These are phyloP conservation scores for Wickerhamia fluorescens DNA, from an alignment of 805 yeast species.

Conservation along the genomic window DNA sequence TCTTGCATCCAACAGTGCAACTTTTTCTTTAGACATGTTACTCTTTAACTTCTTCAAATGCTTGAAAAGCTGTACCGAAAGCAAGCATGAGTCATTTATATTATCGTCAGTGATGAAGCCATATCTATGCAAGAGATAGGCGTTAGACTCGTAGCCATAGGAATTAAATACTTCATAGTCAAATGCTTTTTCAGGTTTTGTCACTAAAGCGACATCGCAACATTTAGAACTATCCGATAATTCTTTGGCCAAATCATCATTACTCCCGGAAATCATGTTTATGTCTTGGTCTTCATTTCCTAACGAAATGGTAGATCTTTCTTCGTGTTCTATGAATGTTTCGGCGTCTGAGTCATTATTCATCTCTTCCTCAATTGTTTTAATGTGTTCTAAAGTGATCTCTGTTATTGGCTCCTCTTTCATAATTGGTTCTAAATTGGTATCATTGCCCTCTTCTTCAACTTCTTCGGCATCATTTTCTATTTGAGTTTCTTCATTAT, in stretches of 20 bases:
- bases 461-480: slow-evolving; percentile 10
- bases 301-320: slow-evolving; percentile 13
- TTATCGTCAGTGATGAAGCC: slow-evolving; percentile 59
- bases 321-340: slow-evolving; percentile 13
- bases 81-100: slow-evolving; percentile 46
- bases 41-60: slow-evolving; percentile 19
- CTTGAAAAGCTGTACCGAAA: slow-evolving; percentile 45
- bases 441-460: slow-evolving; percentile 15
- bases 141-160: slow-evolving; percentile 66
- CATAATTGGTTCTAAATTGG: slow-evolving; percentile 8
- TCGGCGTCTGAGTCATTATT: slow-evolving; percentile 10
- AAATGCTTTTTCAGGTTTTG: slow-evolving; percentile 35
- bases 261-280: slow-evolving; percentile 8
- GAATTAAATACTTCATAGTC: slow-evolving; percentile 66
- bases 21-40: slow-evolving; percentile 18
- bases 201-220: slow-evolving; percentile 59
- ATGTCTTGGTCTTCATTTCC: slow-evolving; percentile 13
- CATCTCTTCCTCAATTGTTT: slow-evolving; percentile 17
- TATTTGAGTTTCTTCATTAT: slow-evolving; percentile 6
- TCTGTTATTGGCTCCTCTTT: slow-evolving; percentile 11
- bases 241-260: slow-evolving; percentile 28
- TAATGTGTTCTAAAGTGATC: slow-evolving; percentile 24
- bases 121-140: slow-evolving; percentile 62
- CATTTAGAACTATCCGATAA: slow-evolving; percentile 39
- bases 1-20: slow-evolving; percentile 26